Evolutionary conservation across 1,284 basidiomycete genomes (phyloP).

Genomic region (Boletellus deceptivus): DNA sequence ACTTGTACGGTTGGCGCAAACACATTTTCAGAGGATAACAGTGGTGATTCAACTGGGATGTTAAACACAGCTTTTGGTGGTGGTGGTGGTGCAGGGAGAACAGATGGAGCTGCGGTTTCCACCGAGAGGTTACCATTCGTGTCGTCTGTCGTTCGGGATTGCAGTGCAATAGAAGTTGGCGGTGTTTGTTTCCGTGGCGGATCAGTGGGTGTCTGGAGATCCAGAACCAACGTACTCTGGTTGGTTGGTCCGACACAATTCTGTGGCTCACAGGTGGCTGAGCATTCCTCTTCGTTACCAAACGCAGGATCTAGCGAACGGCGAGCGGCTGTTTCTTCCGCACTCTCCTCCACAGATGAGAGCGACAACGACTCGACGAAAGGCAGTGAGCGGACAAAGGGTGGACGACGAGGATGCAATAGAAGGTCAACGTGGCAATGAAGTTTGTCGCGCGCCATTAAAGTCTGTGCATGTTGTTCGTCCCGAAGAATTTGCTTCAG

Average conservation of each 20-base stretch:
- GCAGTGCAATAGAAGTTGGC: not conserved
- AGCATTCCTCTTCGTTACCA: conserved; percentile 1
- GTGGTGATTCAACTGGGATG: not conserved
- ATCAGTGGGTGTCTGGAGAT: conserved; percentile 1
- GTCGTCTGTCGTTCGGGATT: conserved; percentile 2
- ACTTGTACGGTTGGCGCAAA: not conserved
- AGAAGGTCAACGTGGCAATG: conserved; percentile 57
- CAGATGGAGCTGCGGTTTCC: not conserved
- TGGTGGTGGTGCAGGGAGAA: not conserved
- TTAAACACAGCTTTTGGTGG: not conserved
- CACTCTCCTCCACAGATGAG: conserved; percentile 57
- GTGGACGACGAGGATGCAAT: conserved; percentile 74
- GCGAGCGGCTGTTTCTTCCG: conserved; percentile 54
- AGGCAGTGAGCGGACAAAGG: conserved; percentile 68
- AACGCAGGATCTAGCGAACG: conserved; percentile 38
- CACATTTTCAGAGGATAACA: conserved; percentile 7
- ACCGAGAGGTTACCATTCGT: not conserved
- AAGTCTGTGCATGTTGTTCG: conserved; percentile 14
- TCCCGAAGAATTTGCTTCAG: not conserved
- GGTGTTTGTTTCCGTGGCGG: conserved; percentile 1
- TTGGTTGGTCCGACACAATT: not conserved
- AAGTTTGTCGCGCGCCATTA: conserved; percentile 18
- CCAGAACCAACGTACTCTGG: conserved; percentile 1
- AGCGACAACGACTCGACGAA: conserved; percentile 59
- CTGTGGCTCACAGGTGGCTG: conserved; percentile 1